Evolutionary conservation across 441 rosid species (phyloP).

Genomic region (Arabidopsis hybrid): DNA sequence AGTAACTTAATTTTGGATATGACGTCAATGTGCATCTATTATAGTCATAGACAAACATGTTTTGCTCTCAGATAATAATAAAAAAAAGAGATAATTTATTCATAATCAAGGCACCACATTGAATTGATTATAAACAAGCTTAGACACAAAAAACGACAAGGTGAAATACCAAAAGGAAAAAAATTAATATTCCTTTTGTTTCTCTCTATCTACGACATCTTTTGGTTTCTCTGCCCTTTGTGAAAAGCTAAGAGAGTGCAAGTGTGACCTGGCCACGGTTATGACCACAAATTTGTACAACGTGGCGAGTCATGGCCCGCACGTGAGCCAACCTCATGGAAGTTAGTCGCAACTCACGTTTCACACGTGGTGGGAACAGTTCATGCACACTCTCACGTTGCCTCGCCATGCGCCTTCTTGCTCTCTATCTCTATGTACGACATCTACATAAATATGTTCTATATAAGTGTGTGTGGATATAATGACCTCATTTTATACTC

Average conservation of each 20-base stretch:
- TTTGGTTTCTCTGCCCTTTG: conserved; percentile 31
- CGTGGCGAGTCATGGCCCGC: conserved; percentile 43
- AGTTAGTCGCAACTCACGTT: conserved; percentile 31
- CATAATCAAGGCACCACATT: conserved; percentile 9
- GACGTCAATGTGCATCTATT: background rate
- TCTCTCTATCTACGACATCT: conserved; percentile 16
- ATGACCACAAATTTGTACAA: conserved; percentile 34
- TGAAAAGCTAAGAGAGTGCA: conserved; percentile 37
- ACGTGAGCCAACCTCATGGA: conserved; percentile 47
- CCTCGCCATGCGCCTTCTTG: conserved; percentile 43
- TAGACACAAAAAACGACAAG: conserved; percentile 14
- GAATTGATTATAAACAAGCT: conserved; percentile 11
- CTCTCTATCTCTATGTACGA: conserved; percentile 8
- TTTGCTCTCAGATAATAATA: background rate
- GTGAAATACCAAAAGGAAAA: background rate
- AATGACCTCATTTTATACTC: conserved; percentile 29
- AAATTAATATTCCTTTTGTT: conserved; percentile 20
- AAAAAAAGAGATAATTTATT: background rate
- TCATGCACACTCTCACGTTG: conserved; percentile 44
- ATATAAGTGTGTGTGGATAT: background rate
- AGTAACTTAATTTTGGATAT: background rate
- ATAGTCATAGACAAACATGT: background rate
- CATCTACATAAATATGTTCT: background rate
- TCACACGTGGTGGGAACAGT: conserved; percentile 46
- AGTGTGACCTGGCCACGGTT: conserved; percentile 43